These are phyloP conservation scores for Blastomyces parvus DNA, from an alignment of 2,329 filamentous ascomycete species.

Conservation along the genomic window DNA sequence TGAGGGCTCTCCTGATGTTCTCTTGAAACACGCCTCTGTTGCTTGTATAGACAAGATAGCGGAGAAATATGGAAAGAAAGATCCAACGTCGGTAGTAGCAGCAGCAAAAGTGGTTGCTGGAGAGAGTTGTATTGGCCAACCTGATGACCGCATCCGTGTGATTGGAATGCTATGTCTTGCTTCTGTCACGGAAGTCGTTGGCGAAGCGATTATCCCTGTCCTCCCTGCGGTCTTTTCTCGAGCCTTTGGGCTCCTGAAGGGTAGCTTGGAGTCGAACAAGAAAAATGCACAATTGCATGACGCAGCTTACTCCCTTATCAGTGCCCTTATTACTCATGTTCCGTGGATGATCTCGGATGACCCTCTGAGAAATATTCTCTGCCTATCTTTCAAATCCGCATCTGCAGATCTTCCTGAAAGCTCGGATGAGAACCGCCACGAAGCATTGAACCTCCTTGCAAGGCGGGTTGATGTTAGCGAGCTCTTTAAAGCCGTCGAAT, in stretches of 20 bases:
- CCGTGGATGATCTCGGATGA: conserved; percentile 79
- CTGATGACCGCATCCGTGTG: conserved; percentile 62
- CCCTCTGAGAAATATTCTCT: conserved; percentile 63
- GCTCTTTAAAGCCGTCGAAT: conserved; percentile 63
- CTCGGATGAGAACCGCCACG: conserved; percentile 54
- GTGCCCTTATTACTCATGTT: conserved; percentile 68
- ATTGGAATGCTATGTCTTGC: conserved; percentile 84
- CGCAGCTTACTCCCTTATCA: conserved; percentile 70
- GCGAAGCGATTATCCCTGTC: conserved; percentile 75
- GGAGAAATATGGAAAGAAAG: conserved; percentile 91
- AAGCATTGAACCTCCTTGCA: conserved; percentile 65
- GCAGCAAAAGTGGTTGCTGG: conserved; percentile 71
- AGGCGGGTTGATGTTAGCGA: conserved; percentile 67
- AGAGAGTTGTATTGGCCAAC: conserved; percentile 62
- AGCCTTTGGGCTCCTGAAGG: conserved; percentile 59
- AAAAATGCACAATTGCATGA: conserved; percentile 62
- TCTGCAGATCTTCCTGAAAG: conserved; percentile 51
- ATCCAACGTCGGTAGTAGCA: conserved; percentile 63
- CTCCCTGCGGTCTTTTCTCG: conserved; percentile 66
- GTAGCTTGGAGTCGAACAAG: conserved; percentile 47
- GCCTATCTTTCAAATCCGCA: conserved; percentile 63
- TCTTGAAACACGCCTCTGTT: conserved; percentile 76
- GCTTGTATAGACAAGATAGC: conserved; percentile 86
- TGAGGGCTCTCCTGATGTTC: conserved; percentile 58
- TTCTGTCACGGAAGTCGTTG: conserved; percentile 78